phyloP scores from a whole-genome alignment of 1,284 basidiomycete genomes.

The Meripilus lineatus region DNA sequence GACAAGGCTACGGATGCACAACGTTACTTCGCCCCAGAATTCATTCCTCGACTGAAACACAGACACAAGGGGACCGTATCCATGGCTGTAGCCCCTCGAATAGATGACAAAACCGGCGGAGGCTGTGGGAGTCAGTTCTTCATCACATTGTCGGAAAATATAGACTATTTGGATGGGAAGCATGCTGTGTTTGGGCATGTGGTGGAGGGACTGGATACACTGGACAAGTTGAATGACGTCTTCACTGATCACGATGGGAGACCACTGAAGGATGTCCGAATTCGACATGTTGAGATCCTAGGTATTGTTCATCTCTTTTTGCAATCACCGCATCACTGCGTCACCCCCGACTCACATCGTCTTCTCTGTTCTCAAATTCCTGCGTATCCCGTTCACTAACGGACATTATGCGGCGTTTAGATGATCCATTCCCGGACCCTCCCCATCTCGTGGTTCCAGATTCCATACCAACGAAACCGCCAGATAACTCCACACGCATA shows the following conservation, averaged over 20 bases:
- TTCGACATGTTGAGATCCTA: slow-evolving; percentile 89
- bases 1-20: slow-evolving; percentile 33
- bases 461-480: slow-evolving; percentile 72
- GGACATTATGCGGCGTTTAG: no score
- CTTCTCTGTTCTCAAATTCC: not conserved
- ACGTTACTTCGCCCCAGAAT: slow-evolving; percentile 84
- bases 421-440: slow-evolving; percentile 94
- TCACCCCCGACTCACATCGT: not conserved
- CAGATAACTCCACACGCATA: slow-evolving; percentile 83
- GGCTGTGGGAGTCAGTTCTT: slow-evolving; percentile 97
- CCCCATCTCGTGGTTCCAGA: slow-evolving; percentile 68
- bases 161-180: slow-evolving; percentile 94
- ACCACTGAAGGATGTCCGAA: slow-evolving; percentile 91
- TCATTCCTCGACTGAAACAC: slow-evolving; percentile 82
- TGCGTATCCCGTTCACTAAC: no score
- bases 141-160: slow-evolving; percentile 85
- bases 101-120: slow-evolving; percentile 62
- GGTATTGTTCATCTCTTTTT: not conserved
- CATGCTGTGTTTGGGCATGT: slow-evolving; percentile 95
- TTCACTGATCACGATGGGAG: slow-evolving; percentile 85
- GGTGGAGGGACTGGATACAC: slow-evolving; percentile 89
- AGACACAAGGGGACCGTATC: slow-evolving; percentile 85
- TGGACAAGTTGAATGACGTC: slow-evolving; percentile 91
- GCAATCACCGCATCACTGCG: not conserved
- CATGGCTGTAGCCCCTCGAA: slow-evolving; percentile 85